Evolutionary conservation across 257 asterid species (phyloP), one percentile per base, ranked within the genome.

Genomic region (Scutellaria barbata): DNA sequence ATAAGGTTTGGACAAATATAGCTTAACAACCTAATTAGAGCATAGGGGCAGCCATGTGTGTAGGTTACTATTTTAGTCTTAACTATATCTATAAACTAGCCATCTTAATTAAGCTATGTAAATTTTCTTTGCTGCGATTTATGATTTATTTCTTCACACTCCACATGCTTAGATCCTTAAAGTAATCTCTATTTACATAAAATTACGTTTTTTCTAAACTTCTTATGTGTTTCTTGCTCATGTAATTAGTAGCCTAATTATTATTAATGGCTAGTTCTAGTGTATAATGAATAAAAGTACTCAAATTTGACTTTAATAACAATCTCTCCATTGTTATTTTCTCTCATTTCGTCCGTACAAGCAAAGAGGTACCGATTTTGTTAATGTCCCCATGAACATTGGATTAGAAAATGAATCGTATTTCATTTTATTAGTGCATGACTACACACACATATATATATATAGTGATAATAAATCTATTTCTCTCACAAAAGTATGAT

Each of bases 1-100:
- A 64, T 53, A 56, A 74, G 77, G 81, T 77, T 66, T 77, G 71
- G 81, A 66, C 71, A 72, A 66, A 66, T 77, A 77, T 50, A 66
- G 81, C 45, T 72, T 72, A 72, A 66, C 77, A 66, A 43, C 58
- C 77, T 25, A 47, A 48, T 45, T 48, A 59, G 55, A 47, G 47
- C 14, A 42, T 71, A 65, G 77, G 81, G 77, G 74, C 37, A 50
- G 16, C 65, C 17, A 65, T 39, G 17, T 37, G 8, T 56, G 54
- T 14, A 73, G 66, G 67, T 71, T 77, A 71, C 77, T 30, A 77
- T 71, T 46, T 65, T 58, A 11, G 37, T 54, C 46, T 76, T 50
- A 62, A 46, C 39, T 63, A n/a, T 41, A 43, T 11, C 16, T 41
- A 41, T 17, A 11, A 6, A 1, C 52, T 68, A 75, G 69, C 60